phyloP scores from a whole-genome alignment of 805 yeast species.

The Scheffersomyces amazonensis region DNA sequence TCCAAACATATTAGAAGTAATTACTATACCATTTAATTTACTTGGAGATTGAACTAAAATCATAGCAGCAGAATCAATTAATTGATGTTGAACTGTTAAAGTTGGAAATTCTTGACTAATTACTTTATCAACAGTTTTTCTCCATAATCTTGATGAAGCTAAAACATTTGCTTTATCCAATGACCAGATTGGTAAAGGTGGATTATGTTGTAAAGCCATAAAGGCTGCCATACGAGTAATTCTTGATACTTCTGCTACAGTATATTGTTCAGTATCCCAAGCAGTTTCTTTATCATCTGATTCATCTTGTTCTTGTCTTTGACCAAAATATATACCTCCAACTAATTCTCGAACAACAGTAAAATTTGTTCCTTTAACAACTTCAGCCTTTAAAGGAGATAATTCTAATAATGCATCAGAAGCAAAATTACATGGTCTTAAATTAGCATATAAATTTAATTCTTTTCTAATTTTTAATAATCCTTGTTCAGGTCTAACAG shows the following conservation, averaged over 20 bases:
- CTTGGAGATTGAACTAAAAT: conserved; percentile 90
- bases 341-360: conserved; percentile 94
- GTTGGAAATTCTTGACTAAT: conserved; percentile 89
- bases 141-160: conserved; percentile 95
- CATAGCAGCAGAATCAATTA: conserved; percentile 99
- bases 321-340: conserved; percentile 98
- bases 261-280: conserved; percentile 89
- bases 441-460: conserved; percentile 88
- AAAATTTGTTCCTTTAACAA: conserved; percentile 88
- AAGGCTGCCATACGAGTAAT: conserved; percentile 98
- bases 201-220: conserved; percentile 87
- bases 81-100: conserved; percentile 83
- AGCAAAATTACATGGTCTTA: conserved; percentile 94
- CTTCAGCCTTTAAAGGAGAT: conserved; percentile 83
- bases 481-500: conserved; percentile 97
- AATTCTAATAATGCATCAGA: conserved; percentile 78
- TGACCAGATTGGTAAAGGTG: conserved; percentile 95
- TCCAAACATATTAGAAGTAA: conserved; percentile 97
- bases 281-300: conserved; percentile 64
- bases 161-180: conserved; percentile 96
- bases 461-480: conserved; percentile 91
- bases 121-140: conserved; percentile 85
- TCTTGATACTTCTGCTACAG: conserved; percentile 90
- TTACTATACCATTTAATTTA: conserved; percentile 84
- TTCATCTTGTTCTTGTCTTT: conserved; percentile 88